phyloP scores from a whole-genome alignment of 1,139 yeast species.

The Kluyveromyces marxianus region DNA sequence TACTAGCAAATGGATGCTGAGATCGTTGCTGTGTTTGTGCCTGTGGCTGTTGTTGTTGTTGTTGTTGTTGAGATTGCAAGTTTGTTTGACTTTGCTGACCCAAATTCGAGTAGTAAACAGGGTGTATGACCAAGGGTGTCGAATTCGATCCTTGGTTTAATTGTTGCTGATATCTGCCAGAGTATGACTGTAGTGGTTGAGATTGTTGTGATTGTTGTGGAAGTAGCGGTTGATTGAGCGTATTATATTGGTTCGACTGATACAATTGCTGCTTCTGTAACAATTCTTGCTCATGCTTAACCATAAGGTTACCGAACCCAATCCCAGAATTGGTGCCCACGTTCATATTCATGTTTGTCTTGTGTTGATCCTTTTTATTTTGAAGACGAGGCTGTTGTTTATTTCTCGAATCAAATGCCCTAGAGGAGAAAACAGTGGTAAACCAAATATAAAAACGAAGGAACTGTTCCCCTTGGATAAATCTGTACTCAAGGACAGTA shows the following conservation, averaged over 20 bases:
- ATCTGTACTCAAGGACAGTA: no score
- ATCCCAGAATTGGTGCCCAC: not conserved
- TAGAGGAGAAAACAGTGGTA: no score
- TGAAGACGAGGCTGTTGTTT: no score
- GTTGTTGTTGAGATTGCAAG: constrained; percentile 6
- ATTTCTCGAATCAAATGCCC: no score
- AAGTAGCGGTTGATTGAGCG: constrained; percentile 5
- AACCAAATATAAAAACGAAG: no score
- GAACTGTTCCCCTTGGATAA: no score
- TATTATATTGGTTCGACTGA: constrained; percentile 4
- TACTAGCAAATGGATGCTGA: not conserved
- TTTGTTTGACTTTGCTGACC: constrained; percentile 1
- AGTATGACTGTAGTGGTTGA: not conserved
- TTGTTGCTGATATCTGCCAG: not conserved
- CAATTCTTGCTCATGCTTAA: constrained; percentile 9
- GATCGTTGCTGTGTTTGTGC: constrained; percentile 1
- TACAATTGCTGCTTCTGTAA: constrained; percentile 6
- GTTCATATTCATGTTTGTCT: constrained; percentile 1
- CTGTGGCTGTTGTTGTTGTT: constrained; percentile 3
- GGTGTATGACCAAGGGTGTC: not conserved
- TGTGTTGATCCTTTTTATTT: not conserved
- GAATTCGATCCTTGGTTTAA: not conserved
- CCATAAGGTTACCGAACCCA: constrained; percentile 8
- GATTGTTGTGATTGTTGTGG: not conserved
- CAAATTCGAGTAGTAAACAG: constrained; percentile 6